Percentiles rank a stretch among this genome's conserved stretches.
These are phyloP conservation scores for Lipomyces japonicus DNA, from an alignment of 805 yeast species.

Conservation along the genomic window DNA sequence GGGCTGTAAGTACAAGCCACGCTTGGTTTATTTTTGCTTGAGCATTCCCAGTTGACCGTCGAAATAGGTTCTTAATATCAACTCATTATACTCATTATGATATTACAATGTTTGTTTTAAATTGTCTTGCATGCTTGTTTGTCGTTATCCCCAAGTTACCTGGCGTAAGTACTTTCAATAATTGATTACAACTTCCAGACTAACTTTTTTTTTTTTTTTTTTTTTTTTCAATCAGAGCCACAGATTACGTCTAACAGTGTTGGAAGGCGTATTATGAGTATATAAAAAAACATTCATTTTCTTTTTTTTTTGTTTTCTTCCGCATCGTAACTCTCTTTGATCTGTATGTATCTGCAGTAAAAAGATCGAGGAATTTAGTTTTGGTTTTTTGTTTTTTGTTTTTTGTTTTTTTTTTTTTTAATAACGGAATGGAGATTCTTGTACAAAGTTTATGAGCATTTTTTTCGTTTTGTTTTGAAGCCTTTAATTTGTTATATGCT, in stretches of 20 bases:
- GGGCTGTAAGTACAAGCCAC: constrained; percentile 44
- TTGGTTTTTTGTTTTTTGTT: background rate
- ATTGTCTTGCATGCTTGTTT: constrained; percentile 74
- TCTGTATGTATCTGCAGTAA: background rate
- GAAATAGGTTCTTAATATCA: constrained; percentile 57
- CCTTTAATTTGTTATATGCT: background rate
- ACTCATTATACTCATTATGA: constrained; percentile 91
- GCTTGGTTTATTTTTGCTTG: background rate
- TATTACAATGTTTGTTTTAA: constrained; percentile 69
- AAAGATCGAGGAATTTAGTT: constrained; percentile 8
- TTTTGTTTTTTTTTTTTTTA: constrained; percentile 1
- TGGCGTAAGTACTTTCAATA: constrained; percentile 16
- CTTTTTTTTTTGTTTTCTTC: background rate
- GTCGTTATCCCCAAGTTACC: constrained; percentile 93
- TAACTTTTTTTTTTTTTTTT: background rate
- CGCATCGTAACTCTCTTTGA: constrained; percentile 8
- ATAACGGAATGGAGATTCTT: background rate
- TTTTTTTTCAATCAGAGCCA: constrained; percentile 18
- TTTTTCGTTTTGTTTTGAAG: background rate
- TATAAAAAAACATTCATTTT: background rate
- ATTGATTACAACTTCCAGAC: background rate
- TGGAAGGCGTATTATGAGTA: constrained; percentile 12
- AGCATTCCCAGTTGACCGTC: background rate
- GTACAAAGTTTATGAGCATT: background rate
- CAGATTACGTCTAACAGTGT: constrained; percentile 26